These are phyloP conservation scores for Geotrichum europaeum DNA, from an alignment of 1,139 yeast genomes.

Conservation along the genomic window DNA sequence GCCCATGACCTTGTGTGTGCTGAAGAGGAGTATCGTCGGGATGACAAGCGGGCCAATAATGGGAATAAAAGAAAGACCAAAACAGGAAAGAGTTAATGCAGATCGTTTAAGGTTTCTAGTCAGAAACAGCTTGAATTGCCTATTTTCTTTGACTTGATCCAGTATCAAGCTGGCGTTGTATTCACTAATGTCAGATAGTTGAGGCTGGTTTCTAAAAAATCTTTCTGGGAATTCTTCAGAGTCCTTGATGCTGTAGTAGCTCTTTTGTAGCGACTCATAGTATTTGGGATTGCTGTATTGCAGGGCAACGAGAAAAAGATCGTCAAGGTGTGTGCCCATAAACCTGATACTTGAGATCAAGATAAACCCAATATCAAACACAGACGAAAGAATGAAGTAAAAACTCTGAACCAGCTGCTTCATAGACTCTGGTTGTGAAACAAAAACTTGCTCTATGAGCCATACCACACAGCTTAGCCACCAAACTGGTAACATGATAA, in stretches of 20 bases:
- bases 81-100: conserved; percentile 27
- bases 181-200: neutral
- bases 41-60: conserved; percentile 40
- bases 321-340: neutral
- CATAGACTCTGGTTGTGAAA: neutral
- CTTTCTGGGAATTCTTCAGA: neutral
- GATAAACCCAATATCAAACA: neutral
- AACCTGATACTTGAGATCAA: neutral
- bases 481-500: neutral
- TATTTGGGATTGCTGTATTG: neutral
- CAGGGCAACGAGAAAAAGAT: neutral
- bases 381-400: neutral
- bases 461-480: neutral
- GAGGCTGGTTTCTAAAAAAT: neutral
- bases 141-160: conserved; percentile 5
- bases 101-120: conserved; percentile 29
- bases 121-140: conserved; percentile 18
- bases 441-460: neutral
- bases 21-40: conserved; percentile 42
- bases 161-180: conserved; percentile 3
- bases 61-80: conserved; percentile 35
- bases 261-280: neutral
- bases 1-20: conserved; percentile 45
- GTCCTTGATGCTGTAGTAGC: neutral
- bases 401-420: neutral